phyloP scores from a whole-genome alignment of 2,329 filamentous ascomycete genomes.

The Trichocomaceae sp. region DNA sequence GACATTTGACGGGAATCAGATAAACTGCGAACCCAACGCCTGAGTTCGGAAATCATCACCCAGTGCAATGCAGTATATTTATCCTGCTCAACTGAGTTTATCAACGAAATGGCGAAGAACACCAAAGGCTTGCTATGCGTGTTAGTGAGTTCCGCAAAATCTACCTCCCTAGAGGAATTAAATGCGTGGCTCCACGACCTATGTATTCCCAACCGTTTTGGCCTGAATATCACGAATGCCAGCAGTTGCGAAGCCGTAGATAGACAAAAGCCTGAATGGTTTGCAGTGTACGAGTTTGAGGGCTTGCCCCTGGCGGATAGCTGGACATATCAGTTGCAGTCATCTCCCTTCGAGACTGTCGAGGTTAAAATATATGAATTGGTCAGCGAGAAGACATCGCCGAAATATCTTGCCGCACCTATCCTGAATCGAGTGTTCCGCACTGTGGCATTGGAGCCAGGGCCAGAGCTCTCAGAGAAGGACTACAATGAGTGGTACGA shows the following conservation, averaged over 20 bases:
- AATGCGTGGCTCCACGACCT: background rate
- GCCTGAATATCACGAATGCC: background rate
- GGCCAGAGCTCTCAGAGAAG: background rate
- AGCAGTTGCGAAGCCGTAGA: background rate
- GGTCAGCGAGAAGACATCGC: background rate
- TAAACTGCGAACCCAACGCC: no score
- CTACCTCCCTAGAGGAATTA: background rate
- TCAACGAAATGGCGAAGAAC: background rate
- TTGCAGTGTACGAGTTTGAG: background rate
- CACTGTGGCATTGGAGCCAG: background rate
- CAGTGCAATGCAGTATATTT: no score
- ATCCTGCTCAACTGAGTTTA: background rate
- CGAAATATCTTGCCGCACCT: background rate
- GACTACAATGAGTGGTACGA: conserved; percentile 7
- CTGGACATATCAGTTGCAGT: background rate
- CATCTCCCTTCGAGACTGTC: background rate
- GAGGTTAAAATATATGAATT: background rate
- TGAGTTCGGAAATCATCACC: no score
- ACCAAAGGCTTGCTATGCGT: background rate
- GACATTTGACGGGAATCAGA: no score
- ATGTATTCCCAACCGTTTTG: background rate
- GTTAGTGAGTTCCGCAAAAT: background rate
- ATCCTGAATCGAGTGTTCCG: background rate
- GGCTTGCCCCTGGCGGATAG: background rate
- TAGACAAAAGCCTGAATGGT: background rate